These are phyloP conservation scores for Chiua virens DNA, from an alignment of 768 basidiomycete genomes.

Conservation along the genomic window DNA sequence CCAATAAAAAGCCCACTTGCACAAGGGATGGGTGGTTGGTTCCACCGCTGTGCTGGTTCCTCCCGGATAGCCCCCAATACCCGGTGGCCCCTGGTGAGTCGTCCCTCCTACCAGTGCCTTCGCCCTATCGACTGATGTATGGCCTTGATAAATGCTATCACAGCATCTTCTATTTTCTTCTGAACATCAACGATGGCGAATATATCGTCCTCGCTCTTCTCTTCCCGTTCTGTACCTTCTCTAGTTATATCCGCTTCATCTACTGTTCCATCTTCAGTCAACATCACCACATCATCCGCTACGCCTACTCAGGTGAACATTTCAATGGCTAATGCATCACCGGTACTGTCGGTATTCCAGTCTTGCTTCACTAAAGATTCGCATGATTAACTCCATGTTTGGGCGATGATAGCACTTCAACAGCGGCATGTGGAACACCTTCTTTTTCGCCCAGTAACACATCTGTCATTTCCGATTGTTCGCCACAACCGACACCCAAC, in stretches of 20 bases:
- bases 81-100: neutral
- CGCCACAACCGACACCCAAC: neutral
- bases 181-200: neutral
- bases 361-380: neutral
- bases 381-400: neutral
- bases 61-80: too few relatives aligned
- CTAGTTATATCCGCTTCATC: neutral
- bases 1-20: neutral
- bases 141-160: neutral
- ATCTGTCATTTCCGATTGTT: slow-evolving; percentile 1
- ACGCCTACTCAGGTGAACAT: neutral
- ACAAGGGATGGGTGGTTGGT: neutral
- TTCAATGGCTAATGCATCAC: neutral
- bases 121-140: neutral
- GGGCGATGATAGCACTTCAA: neutral
- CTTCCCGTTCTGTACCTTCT: neutral
- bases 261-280: neutral
- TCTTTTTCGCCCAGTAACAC: neutral
- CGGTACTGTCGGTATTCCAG: slow-evolving; percentile 1
- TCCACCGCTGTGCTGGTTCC: too few relatives aligned
- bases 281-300: neutral
- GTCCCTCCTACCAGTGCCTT: neutral
- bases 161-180: neutral
- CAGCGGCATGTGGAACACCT: neutral
- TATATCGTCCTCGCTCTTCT: neutral